These are phyloP conservation scores for Lactarius sanguifluus DNA, from an alignment of 768 basidiomycete species.

Conservation along the genomic window DNA sequence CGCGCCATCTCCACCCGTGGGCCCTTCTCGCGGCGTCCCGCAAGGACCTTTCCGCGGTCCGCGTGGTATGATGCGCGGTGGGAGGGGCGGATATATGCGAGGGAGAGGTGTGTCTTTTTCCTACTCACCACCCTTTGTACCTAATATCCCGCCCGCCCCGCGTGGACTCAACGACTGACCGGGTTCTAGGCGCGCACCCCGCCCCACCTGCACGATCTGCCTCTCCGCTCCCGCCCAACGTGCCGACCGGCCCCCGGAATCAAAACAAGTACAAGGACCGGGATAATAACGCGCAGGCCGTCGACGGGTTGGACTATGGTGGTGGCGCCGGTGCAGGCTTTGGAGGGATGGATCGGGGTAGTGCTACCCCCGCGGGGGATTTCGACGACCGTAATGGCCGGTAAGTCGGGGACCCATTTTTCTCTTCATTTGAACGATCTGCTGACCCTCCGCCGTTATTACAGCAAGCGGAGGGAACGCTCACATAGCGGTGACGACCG, in stretches of 20 bases:
- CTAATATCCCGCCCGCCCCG: neutral
- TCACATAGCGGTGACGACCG: conserved; percentile 30
- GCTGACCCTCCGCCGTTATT: neutral
- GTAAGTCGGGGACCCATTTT: conserved; percentile 14
- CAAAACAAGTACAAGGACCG: conserved; percentile 90
- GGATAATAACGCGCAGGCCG: conserved; percentile 80
- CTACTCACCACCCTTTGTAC: neutral
- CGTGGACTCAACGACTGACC: conserved; percentile 8
- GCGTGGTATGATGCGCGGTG: conserved; percentile 45
- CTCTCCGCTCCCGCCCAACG: conserved; percentile 82
- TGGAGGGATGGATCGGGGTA: conserved; percentile 32
- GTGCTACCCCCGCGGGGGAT: conserved; percentile 18
- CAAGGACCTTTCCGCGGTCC: conserved; percentile 48
- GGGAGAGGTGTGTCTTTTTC: conserved; percentile 39
- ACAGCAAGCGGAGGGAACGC: conserved; percentile 29
- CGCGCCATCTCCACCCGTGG: conserved; percentile 47
- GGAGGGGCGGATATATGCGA: conserved; percentile 42
- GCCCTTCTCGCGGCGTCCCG: conserved; percentile 25
- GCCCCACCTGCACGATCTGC: conserved; percentile 69
- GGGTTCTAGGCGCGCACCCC: conserved; percentile 34
- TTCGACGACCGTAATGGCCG: conserved; percentile 26
- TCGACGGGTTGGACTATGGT: conserved; percentile 88
- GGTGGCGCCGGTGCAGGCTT: conserved; percentile 40
- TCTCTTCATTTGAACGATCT: neutral
- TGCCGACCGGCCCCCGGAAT: conserved; percentile 85